Base-by-base conservation (phyloP, 2,329 filamentous ascomycete species). In the Aspergillus persii region DNA sequence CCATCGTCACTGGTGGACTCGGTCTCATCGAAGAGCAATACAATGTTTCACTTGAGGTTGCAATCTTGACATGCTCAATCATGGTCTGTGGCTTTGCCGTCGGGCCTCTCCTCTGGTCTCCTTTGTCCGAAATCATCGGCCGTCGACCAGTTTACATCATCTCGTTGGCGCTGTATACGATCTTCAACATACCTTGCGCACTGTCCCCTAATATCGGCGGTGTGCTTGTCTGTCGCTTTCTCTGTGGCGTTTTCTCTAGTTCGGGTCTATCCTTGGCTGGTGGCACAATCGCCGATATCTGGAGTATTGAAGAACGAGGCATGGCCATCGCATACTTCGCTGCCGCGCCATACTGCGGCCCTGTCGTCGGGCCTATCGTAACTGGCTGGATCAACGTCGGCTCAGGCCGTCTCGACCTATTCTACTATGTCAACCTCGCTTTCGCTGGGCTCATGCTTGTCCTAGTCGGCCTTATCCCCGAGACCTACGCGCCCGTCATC, bases 241-340 rank as follows among this genome's bases (percentile, higher is more conserved):
- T 74, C 1, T 68, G 66, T 23, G 71, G 71, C 23, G 66, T 74
- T 9, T 73, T 74, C 53, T 68, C 68, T 3, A 70, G 68, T 30
- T 71, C 69, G 0, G 68, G 67, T 0, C 64, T 71, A 5, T 69
- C 70, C 0, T 60, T 72, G 1, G 70, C 69, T 9, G 69, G 69
- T 12, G 69, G 70, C 3, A 70, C 70, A 4, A 71, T 71, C 27
- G 68, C 68, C 7, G 90, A 94, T 76, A 76, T 93, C 26, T 94
- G 90, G 89, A 84, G 77, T 59, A 89, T 87, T 51, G 89, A 92
- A 69, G 90, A 94, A 74, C 83, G 90, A 30, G 90, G 90, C 66
- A 87, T 92, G 6, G 89, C 90, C 46, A 93, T 94, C 87, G 90
- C 90, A 1, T 88, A 88, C 15, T 94, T 93, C 71, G 88, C 84